Evolutionary conservation across 2,329 filamentous ascomycete species (phyloP).

Genomic region (Sarocladium kiliense): DNA sequence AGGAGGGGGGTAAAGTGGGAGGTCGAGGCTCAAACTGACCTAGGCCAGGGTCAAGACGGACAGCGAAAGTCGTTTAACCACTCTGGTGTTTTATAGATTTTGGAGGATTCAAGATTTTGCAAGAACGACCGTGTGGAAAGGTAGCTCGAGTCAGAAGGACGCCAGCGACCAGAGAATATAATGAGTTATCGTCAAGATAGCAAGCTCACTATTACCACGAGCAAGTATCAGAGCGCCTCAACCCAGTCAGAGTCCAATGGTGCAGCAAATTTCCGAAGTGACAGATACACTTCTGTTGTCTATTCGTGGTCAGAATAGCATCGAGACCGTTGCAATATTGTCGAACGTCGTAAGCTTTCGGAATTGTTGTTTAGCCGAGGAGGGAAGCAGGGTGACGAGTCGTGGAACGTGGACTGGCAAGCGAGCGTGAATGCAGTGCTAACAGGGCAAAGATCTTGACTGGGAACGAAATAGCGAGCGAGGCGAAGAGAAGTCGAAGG

Average conservation of each 20-base stretch:
- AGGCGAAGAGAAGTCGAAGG: slow-evolving; percentile 16
- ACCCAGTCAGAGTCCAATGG: neutral
- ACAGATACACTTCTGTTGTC: neutral
- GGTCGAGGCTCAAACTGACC: neutral
- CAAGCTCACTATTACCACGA: slow-evolving; percentile 44
- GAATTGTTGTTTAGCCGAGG: neutral
- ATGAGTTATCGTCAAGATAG: slow-evolving; percentile 31
- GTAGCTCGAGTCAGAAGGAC: slow-evolving; percentile 34
- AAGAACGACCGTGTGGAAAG: slow-evolving; percentile 29
- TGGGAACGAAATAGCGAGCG: neutral
- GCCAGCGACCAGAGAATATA: slow-evolving; percentile 48
- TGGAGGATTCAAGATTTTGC: slow-evolving; percentile 9
- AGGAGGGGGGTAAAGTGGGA: no score
- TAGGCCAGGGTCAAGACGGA: neutral
- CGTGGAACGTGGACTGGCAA: neutral
- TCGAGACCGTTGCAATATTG: neutral
- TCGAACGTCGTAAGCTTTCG: neutral
- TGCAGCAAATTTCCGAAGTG: neutral
- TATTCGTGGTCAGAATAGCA: neutral
- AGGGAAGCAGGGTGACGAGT: neutral
- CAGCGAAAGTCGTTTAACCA: neutral
- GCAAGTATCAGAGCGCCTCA: slow-evolving; percentile 19
- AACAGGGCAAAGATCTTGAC: neutral
- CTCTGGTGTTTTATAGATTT: neutral
- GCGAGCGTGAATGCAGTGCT: slow-evolving; percentile 5